Conservation (phyloP, 2,329 filamentous ascomycete genomes). For the Intubia oerlemansii region DNA sequence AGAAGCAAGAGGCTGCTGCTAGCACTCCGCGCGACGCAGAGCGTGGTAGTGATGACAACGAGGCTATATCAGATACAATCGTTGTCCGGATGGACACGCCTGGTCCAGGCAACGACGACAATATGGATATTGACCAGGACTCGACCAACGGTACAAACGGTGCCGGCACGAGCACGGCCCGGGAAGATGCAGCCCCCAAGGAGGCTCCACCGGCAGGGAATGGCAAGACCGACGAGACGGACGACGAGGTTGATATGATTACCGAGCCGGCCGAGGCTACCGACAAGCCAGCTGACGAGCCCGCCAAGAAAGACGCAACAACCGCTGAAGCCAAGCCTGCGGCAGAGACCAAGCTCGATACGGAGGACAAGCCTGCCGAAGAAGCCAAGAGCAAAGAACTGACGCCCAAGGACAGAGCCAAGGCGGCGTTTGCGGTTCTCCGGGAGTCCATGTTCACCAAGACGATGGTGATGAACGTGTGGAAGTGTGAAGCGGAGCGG, state of each 20-base stretch:
- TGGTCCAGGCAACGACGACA: no score
- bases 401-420: conserved; percentile 34
- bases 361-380: conserved; percentile 25
- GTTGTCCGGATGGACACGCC: no score
- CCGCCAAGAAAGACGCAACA: no score
- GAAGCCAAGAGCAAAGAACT: conserved; percentile 7
- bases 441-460: conserved; percentile 62
- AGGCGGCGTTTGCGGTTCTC: conserved; percentile 62
- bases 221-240: not conserved
- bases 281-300: not conserved
- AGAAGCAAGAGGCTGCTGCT: not conserved
- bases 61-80: no score
- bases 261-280: not conserved
- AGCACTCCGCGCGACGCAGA: no score
- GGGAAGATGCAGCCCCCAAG: no score
- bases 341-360: conserved; percentile 13
- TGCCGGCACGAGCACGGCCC: no score
- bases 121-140: no score
- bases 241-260: not conserved
- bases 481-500: conserved; percentile 75
- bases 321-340: not conserved
- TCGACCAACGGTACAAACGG: no score
- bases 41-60: not conserved
- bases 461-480: conserved; percentile 85
- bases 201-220: not conserved